Evolutionary conservation across 2,329 filamentous ascomycete species (phyloP).

Genomic region (Sporothrix pseudoabietina): DNA sequence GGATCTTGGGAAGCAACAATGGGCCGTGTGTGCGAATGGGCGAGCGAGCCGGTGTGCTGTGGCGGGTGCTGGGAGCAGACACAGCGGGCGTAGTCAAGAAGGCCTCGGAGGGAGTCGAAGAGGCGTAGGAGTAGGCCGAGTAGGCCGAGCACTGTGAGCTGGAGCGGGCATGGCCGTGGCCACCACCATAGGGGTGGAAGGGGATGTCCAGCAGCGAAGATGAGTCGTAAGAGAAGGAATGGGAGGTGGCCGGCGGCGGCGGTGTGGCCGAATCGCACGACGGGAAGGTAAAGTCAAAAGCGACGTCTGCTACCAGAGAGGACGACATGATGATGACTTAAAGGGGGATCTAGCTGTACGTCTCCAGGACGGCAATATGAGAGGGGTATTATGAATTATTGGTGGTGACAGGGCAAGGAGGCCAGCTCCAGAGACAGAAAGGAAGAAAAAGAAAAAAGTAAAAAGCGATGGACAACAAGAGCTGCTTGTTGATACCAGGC

Average conservation of each 20-base stretch:
- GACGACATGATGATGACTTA: conserved; percentile 31
- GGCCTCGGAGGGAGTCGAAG: conserved; percentile 62
- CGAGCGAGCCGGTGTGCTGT: conserved; percentile 69
- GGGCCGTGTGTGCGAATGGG: conserved; percentile 79
- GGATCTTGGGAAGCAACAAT: conserved; percentile 80
- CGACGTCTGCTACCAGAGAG: conserved; percentile 64
- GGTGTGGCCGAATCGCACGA: conserved; percentile 55
- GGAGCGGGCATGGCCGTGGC: conserved; percentile 59
- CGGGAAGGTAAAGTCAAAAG: conserved; percentile 63
- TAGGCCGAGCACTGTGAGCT: conserved; percentile 64
- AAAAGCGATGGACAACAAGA: conserved; percentile 23
- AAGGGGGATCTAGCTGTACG: neutral
- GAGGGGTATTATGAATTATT: conserved; percentile 36
- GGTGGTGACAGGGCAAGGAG: conserved; percentile 32
- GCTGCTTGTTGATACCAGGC: conserved; percentile 17
- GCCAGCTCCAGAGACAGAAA: conserved; percentile 36
- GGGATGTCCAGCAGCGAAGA: conserved; percentile 59
- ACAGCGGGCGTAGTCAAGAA: conserved; percentile 41
- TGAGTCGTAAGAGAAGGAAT: conserved; percentile 56
- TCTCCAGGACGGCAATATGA: conserved; percentile 23
- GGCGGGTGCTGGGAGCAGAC: conserved; percentile 53
- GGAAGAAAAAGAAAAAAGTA: conserved; percentile 23
- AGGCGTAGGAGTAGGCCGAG: conserved; percentile 66
- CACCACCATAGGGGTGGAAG: conserved; percentile 40
- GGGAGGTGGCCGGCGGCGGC: conserved; percentile 40